Percentiles rank a stretch among this genome's conserved stretches.
phyloP scores from a whole-genome alignment of 345 rosid genomes.

The Laguncularia racemosa region DNA sequence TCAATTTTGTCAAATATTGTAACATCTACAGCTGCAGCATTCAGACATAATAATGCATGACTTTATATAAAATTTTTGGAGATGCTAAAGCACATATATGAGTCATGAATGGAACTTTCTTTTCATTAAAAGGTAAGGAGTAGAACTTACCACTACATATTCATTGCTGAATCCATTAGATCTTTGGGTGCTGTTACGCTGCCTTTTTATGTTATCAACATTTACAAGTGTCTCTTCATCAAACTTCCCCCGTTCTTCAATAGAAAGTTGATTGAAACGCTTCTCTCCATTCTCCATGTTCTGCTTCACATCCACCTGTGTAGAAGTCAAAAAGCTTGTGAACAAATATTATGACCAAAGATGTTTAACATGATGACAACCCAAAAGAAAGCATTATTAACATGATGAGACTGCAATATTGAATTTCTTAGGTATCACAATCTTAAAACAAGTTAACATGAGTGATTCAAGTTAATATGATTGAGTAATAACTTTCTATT shows the following conservation, averaged over 20 bases:
- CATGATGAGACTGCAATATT: not conserved
- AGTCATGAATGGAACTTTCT: too few species aligned
- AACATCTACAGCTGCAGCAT: too few species aligned
- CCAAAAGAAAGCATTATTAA: not conserved
- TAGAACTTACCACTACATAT: constrained; percentile 72
- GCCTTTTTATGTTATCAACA: constrained; percentile 67
- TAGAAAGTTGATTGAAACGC: constrained; percentile 85
- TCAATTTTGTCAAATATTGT: too few species aligned
- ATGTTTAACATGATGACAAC: not conserved
- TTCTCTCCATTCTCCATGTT: constrained; percentile 78
- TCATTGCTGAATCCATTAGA: constrained; percentile 71
- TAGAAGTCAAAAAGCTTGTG: not conserved
- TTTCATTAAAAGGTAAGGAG: not conserved
- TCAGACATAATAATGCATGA: too few species aligned
- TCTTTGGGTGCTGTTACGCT: constrained; percentile 45
- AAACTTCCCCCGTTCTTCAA: constrained; percentile 93
- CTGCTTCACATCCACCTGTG: constrained; percentile 68
- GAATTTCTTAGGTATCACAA: not conserved
- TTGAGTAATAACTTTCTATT: too few species aligned
- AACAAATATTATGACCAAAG: not conserved
- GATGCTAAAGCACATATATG: too few species aligned
- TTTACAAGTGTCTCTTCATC: constrained; percentile 94
- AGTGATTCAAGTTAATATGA: too few species aligned
- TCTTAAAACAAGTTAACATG: too few species aligned
- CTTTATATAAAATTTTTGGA: too few species aligned